Conservation (phyloP, 768 basidiomycete species). For the Trametes elegans region DNA sequence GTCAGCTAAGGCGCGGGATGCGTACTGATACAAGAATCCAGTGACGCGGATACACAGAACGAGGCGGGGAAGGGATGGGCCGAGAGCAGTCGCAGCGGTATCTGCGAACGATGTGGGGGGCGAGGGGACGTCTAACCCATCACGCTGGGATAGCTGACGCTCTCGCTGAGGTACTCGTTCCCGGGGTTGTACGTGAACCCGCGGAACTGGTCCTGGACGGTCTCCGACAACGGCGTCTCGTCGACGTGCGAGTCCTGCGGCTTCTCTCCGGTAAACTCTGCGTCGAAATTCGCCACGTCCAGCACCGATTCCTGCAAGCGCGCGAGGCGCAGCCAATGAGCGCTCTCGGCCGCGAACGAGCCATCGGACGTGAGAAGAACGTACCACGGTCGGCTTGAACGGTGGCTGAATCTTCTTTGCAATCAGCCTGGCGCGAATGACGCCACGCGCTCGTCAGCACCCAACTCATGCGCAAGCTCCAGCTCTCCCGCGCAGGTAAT, state of each 20-base stretch:
- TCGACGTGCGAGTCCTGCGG: conserved; percentile 95
- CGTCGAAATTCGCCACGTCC: conserved; percentile 95
- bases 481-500: too few species aligned
- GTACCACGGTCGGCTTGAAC: conserved; percentile 94
- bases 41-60: neutral
- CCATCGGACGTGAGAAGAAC: conserved; percentile 29
- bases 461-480: too few species aligned
- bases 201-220: conserved; percentile 94
- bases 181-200: conserved; percentile 89
- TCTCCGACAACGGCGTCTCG: conserved; percentile 89
- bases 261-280: conserved; percentile 95
- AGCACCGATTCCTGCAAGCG: conserved; percentile 74
- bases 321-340: neutral
- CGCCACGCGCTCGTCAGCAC: neutral
- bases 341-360: neutral
- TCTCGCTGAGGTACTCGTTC: conserved; percentile 83
- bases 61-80: too few species aligned
- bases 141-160: conserved; percentile 56
- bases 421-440: conserved; percentile 49
- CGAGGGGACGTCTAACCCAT: conserved; percentile 29
- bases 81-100: neutral
- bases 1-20: neutral
- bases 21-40: conserved; percentile 7
- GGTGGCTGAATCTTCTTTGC: conserved; percentile 96
- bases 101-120: neutral